phyloP scores from a whole-genome alignment of 169 alveolate genomes.

The Fabrea salina region DNA sequence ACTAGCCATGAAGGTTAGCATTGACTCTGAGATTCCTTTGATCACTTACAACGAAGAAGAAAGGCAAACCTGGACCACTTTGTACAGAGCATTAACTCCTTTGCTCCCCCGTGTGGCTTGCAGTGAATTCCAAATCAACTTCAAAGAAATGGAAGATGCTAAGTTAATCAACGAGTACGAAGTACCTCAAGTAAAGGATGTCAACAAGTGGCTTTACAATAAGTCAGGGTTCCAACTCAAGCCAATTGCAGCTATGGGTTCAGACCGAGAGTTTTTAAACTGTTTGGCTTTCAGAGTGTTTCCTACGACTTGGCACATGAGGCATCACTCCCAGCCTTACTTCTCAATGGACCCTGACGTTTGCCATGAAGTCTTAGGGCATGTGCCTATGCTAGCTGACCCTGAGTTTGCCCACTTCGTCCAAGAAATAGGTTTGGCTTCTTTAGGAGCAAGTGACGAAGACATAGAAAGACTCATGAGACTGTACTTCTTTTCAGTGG shows the following conservation, averaged over 20 bases:
- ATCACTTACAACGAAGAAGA: conserved; percentile 42
- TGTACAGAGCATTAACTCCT: conserved; percentile 28
- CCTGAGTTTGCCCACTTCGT: conserved; percentile 59
- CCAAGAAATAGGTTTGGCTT: conserved; percentile 63
- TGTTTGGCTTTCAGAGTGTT: conserved; percentile 67
- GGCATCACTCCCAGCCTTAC: conserved; percentile 67
- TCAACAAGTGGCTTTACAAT: conserved; percentile 39
- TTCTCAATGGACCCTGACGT: conserved; percentile 77
- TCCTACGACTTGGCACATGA: conserved; percentile 59
- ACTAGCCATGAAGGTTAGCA: not conserved
- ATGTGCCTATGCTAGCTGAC: conserved; percentile 72
- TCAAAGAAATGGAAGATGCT: not conserved
- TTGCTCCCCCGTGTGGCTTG: conserved; percentile 34
- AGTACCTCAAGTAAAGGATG: conserved; percentile 53
- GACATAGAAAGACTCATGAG: conserved; percentile 60
- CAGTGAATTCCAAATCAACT: not conserved
- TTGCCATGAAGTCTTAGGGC: conserved; percentile 72
- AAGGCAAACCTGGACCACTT: conserved; percentile 35
- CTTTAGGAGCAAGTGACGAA: conserved; percentile 60
- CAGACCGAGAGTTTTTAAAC: conserved; percentile 68
- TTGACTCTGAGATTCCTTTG: conserved; percentile 25
- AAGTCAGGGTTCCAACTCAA: conserved; percentile 71
- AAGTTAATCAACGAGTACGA: not conserved
- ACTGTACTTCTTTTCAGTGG: conserved; percentile 64
- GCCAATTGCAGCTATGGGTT: conserved; percentile 63